Evolutionary conservation across 345 rosid genomes (phyloP).

Genomic region (Physaria fendleri): DNA sequence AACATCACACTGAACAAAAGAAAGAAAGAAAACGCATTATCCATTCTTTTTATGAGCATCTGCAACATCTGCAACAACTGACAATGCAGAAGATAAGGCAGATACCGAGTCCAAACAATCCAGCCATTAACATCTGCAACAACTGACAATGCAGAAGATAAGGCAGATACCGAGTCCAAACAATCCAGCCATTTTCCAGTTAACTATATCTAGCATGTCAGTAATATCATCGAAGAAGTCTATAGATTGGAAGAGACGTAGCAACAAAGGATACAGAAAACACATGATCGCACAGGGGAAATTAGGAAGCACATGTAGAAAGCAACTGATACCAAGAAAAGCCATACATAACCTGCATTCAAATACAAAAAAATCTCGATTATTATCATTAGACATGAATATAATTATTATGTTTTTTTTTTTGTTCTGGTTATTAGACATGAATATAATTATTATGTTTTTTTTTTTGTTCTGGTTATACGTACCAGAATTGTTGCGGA

Average conservation of each 20-base stretch:
- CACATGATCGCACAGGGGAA: not conserved
- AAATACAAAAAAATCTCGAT: not conserved
- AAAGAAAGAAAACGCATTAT: not conserved
- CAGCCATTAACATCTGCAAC: too few species aligned
- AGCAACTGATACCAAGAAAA: not conserved
- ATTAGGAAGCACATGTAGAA: not conserved
- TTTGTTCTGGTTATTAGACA: not conserved
- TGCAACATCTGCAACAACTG: too few species aligned
- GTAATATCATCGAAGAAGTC: not conserved
- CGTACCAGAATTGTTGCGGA: not conserved
- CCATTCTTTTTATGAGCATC: not conserved
- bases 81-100: too few species aligned
- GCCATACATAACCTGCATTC: not conserved
- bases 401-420: too few species aligned
- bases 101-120: too few species aligned
- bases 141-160: too few species aligned
- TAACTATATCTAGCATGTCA: too few species aligned
- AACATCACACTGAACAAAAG: not conserved
- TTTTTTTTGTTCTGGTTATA: not conserved
- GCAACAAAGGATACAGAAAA: not conserved
- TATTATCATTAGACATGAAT: too few species aligned
- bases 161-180: too few species aligned
- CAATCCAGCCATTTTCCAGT: too few species aligned
- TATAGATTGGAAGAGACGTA: not conserved
- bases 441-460: too few species aligned